Conservation (phyloP, 2,329 filamentous ascomycete genomes). For the Sporothrix pallida region DNA sequence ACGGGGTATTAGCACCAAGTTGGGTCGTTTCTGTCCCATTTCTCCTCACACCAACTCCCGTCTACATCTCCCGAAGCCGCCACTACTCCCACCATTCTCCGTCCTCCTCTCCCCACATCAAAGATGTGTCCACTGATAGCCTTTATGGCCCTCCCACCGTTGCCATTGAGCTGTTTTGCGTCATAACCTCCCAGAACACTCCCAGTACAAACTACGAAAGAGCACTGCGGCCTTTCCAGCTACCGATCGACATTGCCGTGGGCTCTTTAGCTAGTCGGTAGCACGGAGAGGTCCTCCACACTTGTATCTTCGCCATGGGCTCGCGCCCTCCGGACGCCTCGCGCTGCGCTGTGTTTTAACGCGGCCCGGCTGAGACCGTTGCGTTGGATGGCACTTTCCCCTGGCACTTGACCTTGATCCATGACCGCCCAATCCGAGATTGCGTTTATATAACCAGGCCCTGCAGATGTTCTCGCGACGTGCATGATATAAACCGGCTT, state of each 20-base stretch:
- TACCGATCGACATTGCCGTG: slow-evolving; percentile 34
- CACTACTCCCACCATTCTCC: neutral
- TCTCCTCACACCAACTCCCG: slow-evolving; percentile 31
- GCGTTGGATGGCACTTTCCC: neutral
- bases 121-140: neutral
- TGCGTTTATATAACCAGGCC: slow-evolving; percentile 6
- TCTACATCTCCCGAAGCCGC: slow-evolving; percentile 33
- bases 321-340: neutral
- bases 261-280: slow-evolving; percentile 9
- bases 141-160: neutral
- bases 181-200: slow-evolving; percentile 11
- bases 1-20: neutral
- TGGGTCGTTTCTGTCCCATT: too few species aligned
- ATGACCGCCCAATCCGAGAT: neutral
- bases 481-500: slow-evolving; percentile 21
- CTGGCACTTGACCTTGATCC: too few species aligned
- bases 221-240: neutral
- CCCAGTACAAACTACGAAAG: neutral
- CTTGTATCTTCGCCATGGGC: slow-evolving; percentile 10
- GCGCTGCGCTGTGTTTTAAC: neutral
- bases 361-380: slow-evolving; percentile 10
- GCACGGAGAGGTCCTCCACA: slow-evolving; percentile 19
- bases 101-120: slow-evolving; percentile 16
- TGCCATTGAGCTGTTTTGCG: neutral
- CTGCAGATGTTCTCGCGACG: neutral